phyloP scores from a whole-genome alignment of 331 rosid species.

The Spiraea crenata region DNA sequence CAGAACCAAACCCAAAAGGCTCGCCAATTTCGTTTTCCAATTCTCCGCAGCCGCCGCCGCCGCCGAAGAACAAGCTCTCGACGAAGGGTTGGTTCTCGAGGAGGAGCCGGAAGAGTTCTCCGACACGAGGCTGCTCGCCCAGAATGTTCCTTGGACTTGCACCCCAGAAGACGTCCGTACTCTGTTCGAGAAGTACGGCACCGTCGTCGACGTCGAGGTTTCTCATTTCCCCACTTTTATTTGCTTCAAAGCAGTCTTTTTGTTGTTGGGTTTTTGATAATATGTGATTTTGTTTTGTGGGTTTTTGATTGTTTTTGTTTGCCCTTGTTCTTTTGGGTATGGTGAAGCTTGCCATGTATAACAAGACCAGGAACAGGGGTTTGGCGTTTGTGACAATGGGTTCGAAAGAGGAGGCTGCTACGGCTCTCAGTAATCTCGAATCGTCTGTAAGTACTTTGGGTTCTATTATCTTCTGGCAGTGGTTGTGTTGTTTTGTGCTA shows the following conservation, averaged over 20 bases:
- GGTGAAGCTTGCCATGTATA: conserved; percentile 72
- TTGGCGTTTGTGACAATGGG: conserved; percentile 93
- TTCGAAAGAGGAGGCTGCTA: conserved; percentile 74
- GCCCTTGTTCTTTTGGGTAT: not conserved
- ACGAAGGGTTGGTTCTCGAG: conserved; percentile 20
- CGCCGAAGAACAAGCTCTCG: conserved; percentile 42
- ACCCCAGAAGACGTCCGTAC: conserved; percentile 83
- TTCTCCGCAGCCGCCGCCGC: conserved; percentile 34
- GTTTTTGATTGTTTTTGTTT: conserved; percentile 14
- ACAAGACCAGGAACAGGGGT: conserved; percentile 73
- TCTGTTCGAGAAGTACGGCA: conserved; percentile 70
- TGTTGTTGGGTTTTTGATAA: not conserved
- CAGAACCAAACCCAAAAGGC: conserved; percentile 38
- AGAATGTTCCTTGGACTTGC: conserved; percentile 82
- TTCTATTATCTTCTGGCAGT: not conserved
- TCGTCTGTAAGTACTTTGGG: conserved; percentile 59
- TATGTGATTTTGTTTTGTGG: not conserved
- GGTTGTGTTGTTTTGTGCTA: not conserved
- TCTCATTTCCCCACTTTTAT: not conserved
- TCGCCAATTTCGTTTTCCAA: conserved; percentile 23
- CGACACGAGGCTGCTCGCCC: conserved; percentile 66
- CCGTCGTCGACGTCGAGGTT: conserved; percentile 82
- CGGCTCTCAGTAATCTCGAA: conserved; percentile 63
- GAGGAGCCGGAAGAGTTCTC: conserved; percentile 44
- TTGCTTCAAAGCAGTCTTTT: not conserved